Conservation (phyloP, 2,329 filamentous ascomycete genomes). For the Penicillium verrucosum region DNA sequence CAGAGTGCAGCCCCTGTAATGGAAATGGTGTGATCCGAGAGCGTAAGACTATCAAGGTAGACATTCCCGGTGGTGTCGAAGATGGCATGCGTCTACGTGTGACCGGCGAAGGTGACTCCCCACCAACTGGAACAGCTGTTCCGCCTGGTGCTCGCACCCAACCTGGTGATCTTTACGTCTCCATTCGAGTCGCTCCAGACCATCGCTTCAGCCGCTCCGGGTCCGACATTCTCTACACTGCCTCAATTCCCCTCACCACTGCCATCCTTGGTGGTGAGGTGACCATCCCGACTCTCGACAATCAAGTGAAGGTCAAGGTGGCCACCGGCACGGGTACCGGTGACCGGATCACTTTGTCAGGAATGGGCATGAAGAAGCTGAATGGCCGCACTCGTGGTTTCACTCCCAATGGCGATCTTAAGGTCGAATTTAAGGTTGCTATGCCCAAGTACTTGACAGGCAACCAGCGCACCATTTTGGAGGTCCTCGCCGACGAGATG, state of each 20-base stretch:
- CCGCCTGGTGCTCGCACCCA: slow-evolving; percentile 63
- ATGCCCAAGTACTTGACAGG: slow-evolving; percentile 93
- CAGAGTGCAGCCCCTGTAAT: slow-evolving; percentile 73
- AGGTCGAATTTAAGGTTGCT: slow-evolving; percentile 87
- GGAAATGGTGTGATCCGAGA: slow-evolving; percentile 84
- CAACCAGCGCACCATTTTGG: slow-evolving; percentile 88
- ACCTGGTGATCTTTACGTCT: slow-evolving; percentile 85
- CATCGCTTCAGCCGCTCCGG: slow-evolving; percentile 83
- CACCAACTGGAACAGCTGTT: slow-evolving; percentile 67
- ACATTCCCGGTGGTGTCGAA: slow-evolving; percentile 93
- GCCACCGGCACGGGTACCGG: slow-evolving; percentile 88
- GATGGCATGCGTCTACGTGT: slow-evolving; percentile 92
- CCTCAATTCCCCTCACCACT: slow-evolving; percentile 85
- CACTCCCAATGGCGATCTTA: slow-evolving; percentile 70
- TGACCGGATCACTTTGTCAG: slow-evolving; percentile 81
- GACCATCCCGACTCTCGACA: slow-evolving; percentile 83
- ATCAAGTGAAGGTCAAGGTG: slow-evolving; percentile 85
- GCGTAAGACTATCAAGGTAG: slow-evolving; percentile 76
- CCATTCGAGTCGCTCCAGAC: slow-evolving; percentile 84
- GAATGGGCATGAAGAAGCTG: slow-evolving; percentile 92
- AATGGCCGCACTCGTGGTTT: slow-evolving; percentile 57
- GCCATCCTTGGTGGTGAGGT: slow-evolving; percentile 89
- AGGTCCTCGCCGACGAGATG: slow-evolving; percentile 97
- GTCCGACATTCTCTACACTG: slow-evolving; percentile 88
- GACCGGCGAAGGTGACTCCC: slow-evolving; percentile 80